Conservation (phyloP, 2,329 filamentous ascomycete species). For the Hypoxylon sp. region DNA sequence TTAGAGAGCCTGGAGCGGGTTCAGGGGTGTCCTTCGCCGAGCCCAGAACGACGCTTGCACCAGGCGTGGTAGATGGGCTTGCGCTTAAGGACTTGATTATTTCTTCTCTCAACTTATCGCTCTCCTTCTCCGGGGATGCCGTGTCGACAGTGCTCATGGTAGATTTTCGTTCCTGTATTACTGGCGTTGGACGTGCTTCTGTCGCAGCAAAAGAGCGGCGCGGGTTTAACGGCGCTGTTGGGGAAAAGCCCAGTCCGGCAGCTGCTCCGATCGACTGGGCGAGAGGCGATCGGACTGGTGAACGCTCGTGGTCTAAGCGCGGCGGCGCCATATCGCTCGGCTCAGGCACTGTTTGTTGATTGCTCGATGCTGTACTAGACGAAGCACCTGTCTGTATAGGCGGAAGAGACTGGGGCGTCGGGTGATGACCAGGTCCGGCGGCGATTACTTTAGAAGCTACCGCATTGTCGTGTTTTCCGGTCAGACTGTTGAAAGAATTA, state of each 20-base stretch:
- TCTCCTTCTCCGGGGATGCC: conserved; percentile 69
- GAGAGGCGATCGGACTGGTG: conserved; percentile 29
- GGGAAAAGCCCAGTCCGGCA: conserved; percentile 46
- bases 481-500: conserved; percentile 24
- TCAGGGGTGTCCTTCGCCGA: conserved; percentile 21
- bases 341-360: neutral
- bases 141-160: conserved; percentile 59
- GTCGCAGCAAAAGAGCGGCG: conserved; percentile 47
- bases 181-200: conserved; percentile 48
- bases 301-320: conserved; percentile 12
- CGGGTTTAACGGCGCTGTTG: conserved; percentile 56
- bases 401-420: conserved; percentile 36
- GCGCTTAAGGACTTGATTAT: conserved; percentile 75
- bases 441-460: conserved; percentile 36
- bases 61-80: conserved; percentile 42
- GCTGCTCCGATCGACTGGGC: conserved; percentile 31
- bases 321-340: conserved; percentile 21
- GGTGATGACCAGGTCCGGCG: conserved; percentile 29
- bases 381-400: conserved; percentile 35
- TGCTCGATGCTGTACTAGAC: conserved; percentile 5
- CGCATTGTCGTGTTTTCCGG: conserved; percentile 36
- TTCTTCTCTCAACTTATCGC: conserved; percentile 74
- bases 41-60: conserved; percentile 22
- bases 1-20: conserved; percentile 23
- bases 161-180: conserved; percentile 51